Percentiles rank a stretch among this genome's conserved stretches.
Evolutionary conservation across 768 basidiomycete species (phyloP).

Genomic region (Psilocybe sp.): DNA sequence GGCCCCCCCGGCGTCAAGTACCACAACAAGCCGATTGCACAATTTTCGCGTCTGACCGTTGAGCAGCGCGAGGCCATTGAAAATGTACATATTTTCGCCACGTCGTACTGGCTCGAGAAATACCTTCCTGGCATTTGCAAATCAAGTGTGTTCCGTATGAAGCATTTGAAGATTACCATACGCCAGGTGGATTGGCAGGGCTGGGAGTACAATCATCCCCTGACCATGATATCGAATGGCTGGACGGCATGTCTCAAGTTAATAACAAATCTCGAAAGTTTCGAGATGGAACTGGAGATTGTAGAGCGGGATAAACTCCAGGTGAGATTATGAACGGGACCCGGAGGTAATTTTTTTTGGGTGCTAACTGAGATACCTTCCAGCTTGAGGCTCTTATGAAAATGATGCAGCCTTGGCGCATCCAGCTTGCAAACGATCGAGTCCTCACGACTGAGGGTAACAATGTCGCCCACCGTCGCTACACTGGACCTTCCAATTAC

Average conservation of each 20-base stretch:
- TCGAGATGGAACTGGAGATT: constrained; percentile 8
- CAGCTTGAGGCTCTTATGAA: too few species aligned
- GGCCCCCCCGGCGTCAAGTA: background rate
- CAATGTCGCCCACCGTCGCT: too few species aligned
- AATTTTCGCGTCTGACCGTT: constrained; percentile 4
- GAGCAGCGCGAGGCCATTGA: constrained; percentile 6
- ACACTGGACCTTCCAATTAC: too few species aligned
- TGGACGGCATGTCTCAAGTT: constrained; percentile 2
- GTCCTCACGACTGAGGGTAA: too few species aligned
- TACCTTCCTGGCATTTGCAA: background rate
- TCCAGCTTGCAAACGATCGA: too few species aligned
- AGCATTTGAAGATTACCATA: constrained; percentile 7
- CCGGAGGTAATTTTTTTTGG: too few species aligned
- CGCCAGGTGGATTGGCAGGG: constrained; percentile 10
- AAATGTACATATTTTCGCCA: constrained; percentile 6
- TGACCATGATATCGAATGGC: background rate
- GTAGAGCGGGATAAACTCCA: constrained; percentile 10
- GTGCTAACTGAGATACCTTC: too few species aligned
- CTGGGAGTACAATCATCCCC: constrained; percentile 1
- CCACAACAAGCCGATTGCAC: background rate
- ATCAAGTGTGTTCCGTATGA: background rate
- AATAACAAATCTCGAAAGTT: background rate
- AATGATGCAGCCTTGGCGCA: too few species aligned
- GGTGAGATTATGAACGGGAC: background rate
- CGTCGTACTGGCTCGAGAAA: constrained; percentile 2